Conservation (phyloP, 495 filamentous ascomycete species). For the Apiosordaria backusii region DNA sequence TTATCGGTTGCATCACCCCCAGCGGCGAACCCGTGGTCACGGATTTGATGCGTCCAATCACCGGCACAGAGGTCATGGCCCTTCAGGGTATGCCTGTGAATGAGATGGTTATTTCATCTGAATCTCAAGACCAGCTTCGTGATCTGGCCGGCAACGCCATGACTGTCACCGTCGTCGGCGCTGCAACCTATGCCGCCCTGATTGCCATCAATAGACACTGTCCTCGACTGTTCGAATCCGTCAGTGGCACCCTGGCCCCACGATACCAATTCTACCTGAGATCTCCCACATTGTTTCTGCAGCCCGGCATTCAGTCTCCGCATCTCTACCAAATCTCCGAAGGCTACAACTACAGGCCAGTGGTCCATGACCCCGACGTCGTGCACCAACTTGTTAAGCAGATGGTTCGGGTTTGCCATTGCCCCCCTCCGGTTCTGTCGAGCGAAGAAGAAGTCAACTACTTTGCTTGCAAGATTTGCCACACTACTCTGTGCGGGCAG, state of each 20-base stretch:
- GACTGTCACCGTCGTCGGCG: conserved; percentile 69
- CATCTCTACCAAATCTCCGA: no score
- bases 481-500: conserved; percentile 16
- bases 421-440: conserved; percentile 12
- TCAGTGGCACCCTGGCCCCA: neutral
- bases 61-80: conserved; percentile 61
- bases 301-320: neutral
- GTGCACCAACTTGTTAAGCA: neutral
- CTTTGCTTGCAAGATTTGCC: conserved; percentile 18
- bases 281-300: neutral
- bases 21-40: conserved; percentile 61
- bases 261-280: neutral
- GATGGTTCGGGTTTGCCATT: conserved; percentile 34
- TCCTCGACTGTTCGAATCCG: neutral
- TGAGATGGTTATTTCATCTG: conserved; percentile 58
- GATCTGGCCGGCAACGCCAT: conserved; percentile 85
- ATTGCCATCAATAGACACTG: conserved; percentile 24
- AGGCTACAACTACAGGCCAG: neutral
- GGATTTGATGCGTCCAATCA: conserved; percentile 58
- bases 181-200: conserved; percentile 49
- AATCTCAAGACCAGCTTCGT: conserved; percentile 61
- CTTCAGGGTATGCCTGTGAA: conserved; percentile 71
- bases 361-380: neutral
- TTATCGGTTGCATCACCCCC: conserved; percentile 70
- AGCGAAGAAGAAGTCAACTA: neutral